phyloP scores from a whole-genome alignment of 768 basidiomycete genomes.

The Rhodotorula kratochvilovae region DNA sequence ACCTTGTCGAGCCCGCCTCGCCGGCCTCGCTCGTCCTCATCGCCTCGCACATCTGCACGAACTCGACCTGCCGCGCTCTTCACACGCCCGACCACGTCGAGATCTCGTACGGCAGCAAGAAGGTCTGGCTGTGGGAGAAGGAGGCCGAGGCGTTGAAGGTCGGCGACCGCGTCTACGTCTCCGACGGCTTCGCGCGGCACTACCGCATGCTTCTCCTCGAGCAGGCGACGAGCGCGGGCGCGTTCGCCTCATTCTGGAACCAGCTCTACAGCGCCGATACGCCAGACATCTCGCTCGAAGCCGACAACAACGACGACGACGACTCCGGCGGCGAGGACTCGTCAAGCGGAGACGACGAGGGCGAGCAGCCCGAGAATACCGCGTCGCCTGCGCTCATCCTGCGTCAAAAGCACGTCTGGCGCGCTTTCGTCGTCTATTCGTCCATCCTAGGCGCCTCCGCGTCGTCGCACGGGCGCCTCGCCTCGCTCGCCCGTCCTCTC shows the following conservation, averaged over 20 bases:
- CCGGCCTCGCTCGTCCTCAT: constrained; percentile 2
- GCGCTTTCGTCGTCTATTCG: constrained; percentile 15
- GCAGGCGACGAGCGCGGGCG: constrained; percentile 7
- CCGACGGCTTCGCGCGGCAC: neutral
- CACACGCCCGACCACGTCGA: constrained; percentile 30
- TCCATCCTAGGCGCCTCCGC: neutral
- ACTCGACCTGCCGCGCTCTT: neutral
- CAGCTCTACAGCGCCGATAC: neutral
- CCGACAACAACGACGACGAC: neutral
- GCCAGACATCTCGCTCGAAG: neutral
- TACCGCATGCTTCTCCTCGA: neutral
- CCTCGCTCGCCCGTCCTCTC: neutral
- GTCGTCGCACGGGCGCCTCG: neutral
- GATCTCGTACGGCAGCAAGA: neutral
- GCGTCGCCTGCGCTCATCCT: neutral
- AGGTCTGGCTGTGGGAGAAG: constrained; percentile 16
- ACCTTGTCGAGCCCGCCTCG: constrained; percentile 1
- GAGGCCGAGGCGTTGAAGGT: constrained; percentile 7
- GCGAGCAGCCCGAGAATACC: too few relatives aligned
- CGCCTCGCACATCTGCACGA: constrained; percentile 10
- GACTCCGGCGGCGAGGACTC: neutral
- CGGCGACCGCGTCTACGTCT: constrained; percentile 14
- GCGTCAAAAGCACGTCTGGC: constrained; percentile 6
- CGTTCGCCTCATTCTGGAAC: constrained; percentile 7
- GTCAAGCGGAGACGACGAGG: neutral